phyloP scores from a whole-genome alignment of 192 early-diverging fungal species.

The Oehlia diaphana region DNA sequence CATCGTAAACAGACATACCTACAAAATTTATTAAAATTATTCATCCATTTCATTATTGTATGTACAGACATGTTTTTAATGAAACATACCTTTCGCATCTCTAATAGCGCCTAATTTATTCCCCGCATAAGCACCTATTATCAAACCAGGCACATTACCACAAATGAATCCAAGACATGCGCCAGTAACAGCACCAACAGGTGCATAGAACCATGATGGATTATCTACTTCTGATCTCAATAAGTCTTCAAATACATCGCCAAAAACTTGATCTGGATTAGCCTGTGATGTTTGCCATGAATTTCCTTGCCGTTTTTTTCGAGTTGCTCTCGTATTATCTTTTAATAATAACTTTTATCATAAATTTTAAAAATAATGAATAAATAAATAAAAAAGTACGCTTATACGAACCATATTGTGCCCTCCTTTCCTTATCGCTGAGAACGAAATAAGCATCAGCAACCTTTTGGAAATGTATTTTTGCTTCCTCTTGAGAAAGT shows the following conservation, averaged over 20 bases:
- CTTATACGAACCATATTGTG: constrained; percentile 51
- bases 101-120: constrained; percentile 43
- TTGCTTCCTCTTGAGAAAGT: constrained; percentile 40
- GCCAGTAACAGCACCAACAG: constrained; percentile 69
- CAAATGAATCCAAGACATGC: constrained; percentile 73
- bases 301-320: constrained; percentile 14
- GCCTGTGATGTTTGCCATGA: constrained; percentile 34
- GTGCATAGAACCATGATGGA: constrained; percentile 61
- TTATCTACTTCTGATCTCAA: constrained; percentile 67
- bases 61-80: too few relatives aligned
- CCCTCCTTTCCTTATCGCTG: constrained; percentile 47
- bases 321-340: constrained; percentile 10
- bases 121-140: constrained; percentile 49
- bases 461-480: constrained; percentile 63
- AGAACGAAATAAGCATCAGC: constrained; percentile 83
- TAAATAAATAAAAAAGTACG: not conserved
- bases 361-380: not conserved
- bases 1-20: constrained; percentile 61
- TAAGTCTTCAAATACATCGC: constrained; percentile 81
- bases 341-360: not conserved
- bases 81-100: constrained; percentile 30
- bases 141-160: constrained; percentile 63
- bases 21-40: not conserved
- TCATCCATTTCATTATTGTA: not conserved
- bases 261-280: constrained; percentile 69